A percentile compares a stretch with the other conserved stretches of the same genome.
Evolutionary conservation across 768 basidiomycete species (phyloP).

Genomic region (Lactarius quietus): DNA sequence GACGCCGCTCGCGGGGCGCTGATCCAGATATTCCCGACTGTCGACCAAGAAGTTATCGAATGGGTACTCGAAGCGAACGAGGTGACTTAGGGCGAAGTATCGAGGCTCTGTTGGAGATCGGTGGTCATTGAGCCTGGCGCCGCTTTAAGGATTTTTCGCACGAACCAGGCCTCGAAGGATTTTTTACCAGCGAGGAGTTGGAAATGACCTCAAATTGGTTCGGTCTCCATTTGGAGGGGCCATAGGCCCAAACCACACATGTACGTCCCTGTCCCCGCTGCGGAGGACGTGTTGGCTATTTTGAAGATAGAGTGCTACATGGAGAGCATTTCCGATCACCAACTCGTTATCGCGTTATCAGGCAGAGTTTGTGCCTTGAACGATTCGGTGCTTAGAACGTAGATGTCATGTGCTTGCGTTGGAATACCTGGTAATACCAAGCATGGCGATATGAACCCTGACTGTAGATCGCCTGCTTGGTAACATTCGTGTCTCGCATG

Average conservation of each 20-base stretch:
- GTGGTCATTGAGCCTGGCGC: slow-evolving; percentile 28
- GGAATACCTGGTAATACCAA: background rate
- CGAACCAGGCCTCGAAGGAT: background rate
- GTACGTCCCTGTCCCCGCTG: background rate
- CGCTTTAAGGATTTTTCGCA: background rate
- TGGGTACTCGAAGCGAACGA: slow-evolving; percentile 88
- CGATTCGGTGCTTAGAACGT: background rate
- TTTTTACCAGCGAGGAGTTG: background rate
- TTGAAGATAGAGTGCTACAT: background rate
- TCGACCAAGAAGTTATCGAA: slow-evolving; percentile 81
- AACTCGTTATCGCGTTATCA: background rate
- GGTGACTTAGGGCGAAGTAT: slow-evolving; percentile 89
- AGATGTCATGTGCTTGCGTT: background rate
- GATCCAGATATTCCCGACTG: slow-evolving; percentile 80
- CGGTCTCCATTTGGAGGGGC: background rate
- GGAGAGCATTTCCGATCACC: background rate
- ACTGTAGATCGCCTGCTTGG: too few relatives aligned
- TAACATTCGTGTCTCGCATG: too few relatives aligned
- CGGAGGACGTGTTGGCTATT: background rate
- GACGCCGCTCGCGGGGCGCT: slow-evolving; percentile 73
- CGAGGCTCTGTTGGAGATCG: slow-evolving; percentile 78
- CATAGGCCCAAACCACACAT: background rate
- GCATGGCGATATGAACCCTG: background rate
- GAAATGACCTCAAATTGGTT: background rate
- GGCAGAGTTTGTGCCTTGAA: background rate